Conservation (phyloP, 768 basidiomycete genomes). For the Suillus lakei region DNA sequence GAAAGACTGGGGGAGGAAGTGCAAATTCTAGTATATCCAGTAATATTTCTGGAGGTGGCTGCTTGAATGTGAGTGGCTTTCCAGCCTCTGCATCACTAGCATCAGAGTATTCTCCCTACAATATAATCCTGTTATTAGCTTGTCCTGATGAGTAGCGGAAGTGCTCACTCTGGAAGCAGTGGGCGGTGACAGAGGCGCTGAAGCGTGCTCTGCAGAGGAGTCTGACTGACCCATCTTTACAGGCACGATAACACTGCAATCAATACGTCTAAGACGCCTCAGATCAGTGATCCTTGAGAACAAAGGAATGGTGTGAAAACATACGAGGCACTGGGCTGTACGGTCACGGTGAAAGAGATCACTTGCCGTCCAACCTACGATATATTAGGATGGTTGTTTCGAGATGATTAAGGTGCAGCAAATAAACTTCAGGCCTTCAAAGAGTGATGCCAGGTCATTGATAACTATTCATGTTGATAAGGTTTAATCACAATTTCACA, state of each 20-base stretch:
- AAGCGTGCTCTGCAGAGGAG: background rate
- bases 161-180: background rate
- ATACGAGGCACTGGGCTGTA: background rate
- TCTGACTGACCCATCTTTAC: background rate
- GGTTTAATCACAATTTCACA: background rate
- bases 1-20: slow-evolving; percentile 27
- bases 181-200: background rate
- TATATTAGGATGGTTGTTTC: background rate
- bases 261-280: background rate
- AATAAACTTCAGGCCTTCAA: background rate
- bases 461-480: background rate
- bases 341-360: background rate
- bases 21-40: slow-evolving; percentile 27
- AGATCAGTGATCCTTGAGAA: background rate
- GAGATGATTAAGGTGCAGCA: background rate
- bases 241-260: background rate
- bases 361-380: background rate
- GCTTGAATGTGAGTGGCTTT: background rate
- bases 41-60: slow-evolving; percentile 29
- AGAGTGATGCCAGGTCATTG: background rate
- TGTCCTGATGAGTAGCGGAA: background rate
- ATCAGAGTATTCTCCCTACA: background rate
- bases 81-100: background rate
- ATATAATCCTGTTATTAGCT: background rate
- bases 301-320: background rate